These are phyloP conservation scores for Collybia sp. DNA, from an alignment of 768 basidiomycete species.

Conservation along the genomic window DNA sequence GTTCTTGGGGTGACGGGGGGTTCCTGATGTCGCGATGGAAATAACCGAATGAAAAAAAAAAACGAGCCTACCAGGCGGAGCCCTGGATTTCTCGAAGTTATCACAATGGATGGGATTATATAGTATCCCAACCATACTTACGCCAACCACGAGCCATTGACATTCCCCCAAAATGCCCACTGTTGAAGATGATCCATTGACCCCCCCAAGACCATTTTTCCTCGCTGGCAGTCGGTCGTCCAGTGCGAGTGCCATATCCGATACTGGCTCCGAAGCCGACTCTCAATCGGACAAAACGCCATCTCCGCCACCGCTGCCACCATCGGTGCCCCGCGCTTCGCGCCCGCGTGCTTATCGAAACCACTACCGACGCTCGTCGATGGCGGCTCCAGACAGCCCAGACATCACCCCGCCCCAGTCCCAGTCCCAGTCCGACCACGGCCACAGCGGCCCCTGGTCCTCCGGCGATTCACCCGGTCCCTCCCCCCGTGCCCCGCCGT, in stretches of 20 bases:
- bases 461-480: background rate
- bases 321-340: constrained; percentile 4
- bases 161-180: too few species aligned
- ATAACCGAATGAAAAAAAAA: too few species aligned
- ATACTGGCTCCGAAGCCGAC: constrained; percentile 11
- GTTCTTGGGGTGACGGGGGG: background rate
- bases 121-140: too few species aligned
- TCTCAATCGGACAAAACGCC: constrained; percentile 8
- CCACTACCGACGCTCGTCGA: constrained; percentile 8
- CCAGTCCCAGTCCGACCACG: background rate
- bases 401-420: background rate
- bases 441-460: constrained; percentile 3
- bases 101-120: too few species aligned
- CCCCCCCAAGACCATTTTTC: constrained; percentile 22
- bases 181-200: constrained; percentile 4
- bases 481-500: constrained; percentile 22
- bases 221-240: constrained; percentile 10
- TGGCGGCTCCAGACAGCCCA: constrained; percentile 4
- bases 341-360: constrained; percentile 1
- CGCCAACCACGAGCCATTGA: too few species aligned
- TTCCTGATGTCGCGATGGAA: too few species aligned
- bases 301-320: constrained; percentile 1
- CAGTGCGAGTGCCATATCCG: background rate
- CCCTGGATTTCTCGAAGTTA: too few species aligned
- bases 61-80: too few species aligned